Evolutionary conservation across 148 eudicot genomes (phyloP), one percentile per base, ranked within the genome.

Genomic region (Vaccinium macrocarpon): DNA sequence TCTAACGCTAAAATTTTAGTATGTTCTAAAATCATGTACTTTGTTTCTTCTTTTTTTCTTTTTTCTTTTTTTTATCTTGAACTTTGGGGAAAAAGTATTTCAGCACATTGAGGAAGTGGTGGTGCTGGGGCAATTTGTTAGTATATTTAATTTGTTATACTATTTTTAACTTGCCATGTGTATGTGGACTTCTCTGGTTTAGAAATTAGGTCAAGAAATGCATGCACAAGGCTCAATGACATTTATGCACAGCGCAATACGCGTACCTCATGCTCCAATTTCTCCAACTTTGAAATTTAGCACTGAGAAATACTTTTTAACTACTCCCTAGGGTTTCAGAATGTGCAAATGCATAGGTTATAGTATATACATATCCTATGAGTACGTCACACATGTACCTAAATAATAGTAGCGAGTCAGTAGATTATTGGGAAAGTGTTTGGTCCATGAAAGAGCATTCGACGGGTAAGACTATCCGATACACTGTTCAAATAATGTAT

Each of bases 211-310:
- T 38, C 19, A 72, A 38, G 38, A 72, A 6, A 5, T 16, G 76
- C 38, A 32, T 72, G 76, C 76, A 72, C 76, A 72, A 35, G 49
- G 49, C 73, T 68, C 73, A 29, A 68, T 68, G 73, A 23, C 27
- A 68, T 1, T 68, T 68, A 27, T 29, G 4, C 73, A 27, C 48
- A 35, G 4, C 73, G 13, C 48, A 35, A 72, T 72, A 72, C 76
- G 38, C 13, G 49, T 38, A 15, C 49, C 50, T 3, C 49, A 35
- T 35, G 76, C 49, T 35, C 49, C n/a, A 72, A 72, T 5, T 71
- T 71, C 14, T 15, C 76, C 18, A 14, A 71, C 12, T 38, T 38
- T 18, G n/a, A 72, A 72, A 38, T 18, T 18, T 72, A 72, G 49
- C 76, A 72, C 5, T 7, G 76, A 72, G 49, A 72, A 72, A 72